Evolutionary conservation across 345 rosid genomes (phyloP).

Genomic region (Schrenkiella parvula): DNA sequence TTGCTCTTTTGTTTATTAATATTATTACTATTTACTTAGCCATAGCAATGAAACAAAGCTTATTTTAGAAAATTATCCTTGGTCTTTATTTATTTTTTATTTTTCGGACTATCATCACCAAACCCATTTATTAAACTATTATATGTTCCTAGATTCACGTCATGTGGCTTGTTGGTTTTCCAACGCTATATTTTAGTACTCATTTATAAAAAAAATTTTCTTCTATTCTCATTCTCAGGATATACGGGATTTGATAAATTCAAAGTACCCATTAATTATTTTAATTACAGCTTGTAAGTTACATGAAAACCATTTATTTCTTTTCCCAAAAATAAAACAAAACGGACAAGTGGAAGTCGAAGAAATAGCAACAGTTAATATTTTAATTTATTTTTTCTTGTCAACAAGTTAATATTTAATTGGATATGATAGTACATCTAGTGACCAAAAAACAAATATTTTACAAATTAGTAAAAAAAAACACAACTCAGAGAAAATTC

Average conservation of each 20-base stretch:
- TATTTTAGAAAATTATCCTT: neutral
- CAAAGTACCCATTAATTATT: neutral
- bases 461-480: neutral
- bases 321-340: neutral
- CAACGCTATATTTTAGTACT: constrained; percentile 19
- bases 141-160: constrained; percentile 31
- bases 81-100: neutral
- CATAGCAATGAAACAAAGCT: neutral
- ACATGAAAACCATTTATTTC: constrained; percentile 2
- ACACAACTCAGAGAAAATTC: constrained; percentile 10
- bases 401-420: neutral
- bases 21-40: neutral
- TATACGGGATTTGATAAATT: constrained; percentile 16
- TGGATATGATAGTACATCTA: neutral
- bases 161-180: constrained; percentile 36
- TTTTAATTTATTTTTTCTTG: neutral
- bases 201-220: neutral
- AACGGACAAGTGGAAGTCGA: constrained; percentile 12
- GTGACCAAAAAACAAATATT: neutral
- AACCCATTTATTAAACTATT: neutral
- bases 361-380: constrained; percentile 8
- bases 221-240: constrained; percentile 26
- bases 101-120: neutral
- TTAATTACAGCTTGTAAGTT: constrained; percentile 14
- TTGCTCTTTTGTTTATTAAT: constrained; percentile 20